A percentile compares a stretch with the other conserved stretches of the same genome.
These are phyloP conservation scores for Fulvia fulva DNA, from an alignment of 2,329 filamentous ascomycete species.

Conservation along the genomic window DNA sequence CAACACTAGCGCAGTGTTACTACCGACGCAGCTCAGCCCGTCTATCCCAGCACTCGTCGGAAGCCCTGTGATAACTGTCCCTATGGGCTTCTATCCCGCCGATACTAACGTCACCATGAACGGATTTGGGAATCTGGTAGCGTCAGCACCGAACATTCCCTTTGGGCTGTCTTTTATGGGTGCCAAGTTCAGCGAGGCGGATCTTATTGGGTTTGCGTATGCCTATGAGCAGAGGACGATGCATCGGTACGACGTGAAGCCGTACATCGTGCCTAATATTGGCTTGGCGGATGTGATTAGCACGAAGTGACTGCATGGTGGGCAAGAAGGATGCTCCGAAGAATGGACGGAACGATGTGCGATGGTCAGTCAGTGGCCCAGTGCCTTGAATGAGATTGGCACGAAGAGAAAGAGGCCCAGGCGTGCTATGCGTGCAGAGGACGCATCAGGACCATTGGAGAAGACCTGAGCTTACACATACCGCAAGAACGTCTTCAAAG, in stretches of 20 bases:
- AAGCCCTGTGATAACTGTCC: slow-evolving; percentile 59
- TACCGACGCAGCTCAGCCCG: slow-evolving; percentile 52
- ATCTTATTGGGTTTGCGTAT: slow-evolving; percentile 62
- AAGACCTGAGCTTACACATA: background rate
- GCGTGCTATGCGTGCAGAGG: background rate
- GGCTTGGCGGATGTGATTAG: slow-evolving; percentile 45
- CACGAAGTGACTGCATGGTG: background rate
- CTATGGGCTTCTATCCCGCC: slow-evolving; percentile 54
- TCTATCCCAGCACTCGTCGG: slow-evolving; percentile 55
- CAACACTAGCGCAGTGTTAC: slow-evolving; percentile 58
- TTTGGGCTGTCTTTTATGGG: slow-evolving; percentile 65
- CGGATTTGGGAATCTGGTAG: slow-evolving; percentile 49
- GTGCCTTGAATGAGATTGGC: slow-evolving; percentile 28
- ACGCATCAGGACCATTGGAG: background rate
- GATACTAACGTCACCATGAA: slow-evolving; percentile 47
- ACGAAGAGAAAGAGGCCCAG: slow-evolving; percentile 30
- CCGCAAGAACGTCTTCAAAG: too few relatives aligned
- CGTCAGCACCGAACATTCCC: slow-evolving; percentile 51
- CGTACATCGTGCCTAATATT: slow-evolving; percentile 48
- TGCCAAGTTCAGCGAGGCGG: slow-evolving; percentile 56
- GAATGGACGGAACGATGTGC: slow-evolving; percentile 26
- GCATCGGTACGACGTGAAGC: slow-evolving; percentile 45
- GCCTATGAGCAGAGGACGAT: slow-evolving; percentile 62
- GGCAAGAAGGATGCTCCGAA: background rate
- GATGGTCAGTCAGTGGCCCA: slow-evolving; percentile 26